phyloP scores from a whole-genome alignment of 2,329 filamentous ascomycete species.

The Ophiosphaerella narmari region DNA sequence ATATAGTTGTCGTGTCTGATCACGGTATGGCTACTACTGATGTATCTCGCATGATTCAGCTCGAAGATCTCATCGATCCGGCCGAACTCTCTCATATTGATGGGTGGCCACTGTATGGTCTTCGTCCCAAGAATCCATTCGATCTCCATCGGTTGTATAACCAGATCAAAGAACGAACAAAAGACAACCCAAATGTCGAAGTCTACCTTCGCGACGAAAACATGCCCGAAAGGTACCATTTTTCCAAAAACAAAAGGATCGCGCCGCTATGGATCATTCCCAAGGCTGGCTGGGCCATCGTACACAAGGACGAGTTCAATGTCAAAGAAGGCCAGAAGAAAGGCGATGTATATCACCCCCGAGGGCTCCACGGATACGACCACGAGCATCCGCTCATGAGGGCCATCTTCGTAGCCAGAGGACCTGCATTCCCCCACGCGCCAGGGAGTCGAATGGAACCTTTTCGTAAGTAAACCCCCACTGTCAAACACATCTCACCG shows the following conservation, averaged over 20 bases:
- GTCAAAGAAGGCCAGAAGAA: slow-evolving; percentile 68
- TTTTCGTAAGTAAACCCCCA: slow-evolving; percentile 73
- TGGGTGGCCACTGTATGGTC: slow-evolving; percentile 90
- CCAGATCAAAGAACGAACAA: slow-evolving; percentile 57
- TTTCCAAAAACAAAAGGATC: slow-evolving; percentile 83
- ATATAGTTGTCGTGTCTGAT: slow-evolving; percentile 94
- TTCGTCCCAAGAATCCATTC: slow-evolving; percentile 73
- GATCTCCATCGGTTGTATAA: slow-evolving; percentile 72
- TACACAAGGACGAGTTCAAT: slow-evolving; percentile 78
- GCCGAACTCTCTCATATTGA: slow-evolving; percentile 80
- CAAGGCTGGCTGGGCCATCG: slow-evolving; percentile 89
- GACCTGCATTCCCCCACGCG: slow-evolving; percentile 86
- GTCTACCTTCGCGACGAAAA: slow-evolving; percentile 84
- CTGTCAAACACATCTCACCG: too few species aligned
- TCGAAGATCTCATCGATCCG: slow-evolving; percentile 86
- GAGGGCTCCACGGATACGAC: slow-evolving; percentile 92
- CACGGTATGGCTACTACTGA: slow-evolving; percentile 98
- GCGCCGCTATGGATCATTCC: slow-evolving; percentile 95
- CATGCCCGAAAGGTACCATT: slow-evolving; percentile 94
- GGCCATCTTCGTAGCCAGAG: slow-evolving; percentile 89
- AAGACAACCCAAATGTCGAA: slow-evolving; percentile 72
- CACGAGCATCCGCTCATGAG: slow-evolving; percentile 94
- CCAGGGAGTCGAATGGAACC: slow-evolving; percentile 77
- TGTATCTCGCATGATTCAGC: slow-evolving; percentile 76
- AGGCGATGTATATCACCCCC: slow-evolving; percentile 73